A percentile compares a stretch with the other conserved stretches of the same genome.
Evolutionary conservation across 371 early-diverging fungal genomes (phyloP).

Genomic region (Nematocida displodere): DNA sequence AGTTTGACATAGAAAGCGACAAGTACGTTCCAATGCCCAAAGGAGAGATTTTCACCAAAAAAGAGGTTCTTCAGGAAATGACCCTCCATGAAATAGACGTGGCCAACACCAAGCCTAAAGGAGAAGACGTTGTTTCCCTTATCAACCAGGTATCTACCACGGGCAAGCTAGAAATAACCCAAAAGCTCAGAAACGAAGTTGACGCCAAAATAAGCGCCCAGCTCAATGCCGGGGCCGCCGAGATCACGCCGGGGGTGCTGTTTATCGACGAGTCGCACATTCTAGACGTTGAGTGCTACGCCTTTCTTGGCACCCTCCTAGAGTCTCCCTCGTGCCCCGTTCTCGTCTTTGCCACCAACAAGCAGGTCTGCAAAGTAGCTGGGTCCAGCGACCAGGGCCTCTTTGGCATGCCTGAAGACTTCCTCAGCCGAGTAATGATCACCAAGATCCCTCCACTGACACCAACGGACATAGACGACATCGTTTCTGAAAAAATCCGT

Average conservation of each 20-base stretch:
- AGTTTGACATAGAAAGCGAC: slow-evolving; percentile 63
- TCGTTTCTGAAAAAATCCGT: slow-evolving; percentile 36
- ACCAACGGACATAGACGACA: not conserved
- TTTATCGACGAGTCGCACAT: slow-evolving; percentile 59
- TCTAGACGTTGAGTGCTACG: slow-evolving; percentile 52
- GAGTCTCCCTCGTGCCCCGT: slow-evolving; percentile 49
- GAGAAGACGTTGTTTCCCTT: slow-evolving; percentile 46
- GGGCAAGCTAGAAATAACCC: slow-evolving; percentile 50
- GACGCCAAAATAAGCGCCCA: slow-evolving; percentile 43
- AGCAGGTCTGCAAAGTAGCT: not conserved
- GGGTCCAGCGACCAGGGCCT: slow-evolving; percentile 3
- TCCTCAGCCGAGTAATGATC: slow-evolving; percentile 47
- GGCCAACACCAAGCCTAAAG: slow-evolving; percentile 48
- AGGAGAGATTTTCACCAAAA: slow-evolving; percentile 54
- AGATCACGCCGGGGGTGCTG: slow-evolving; percentile 55
- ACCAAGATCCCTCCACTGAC: slow-evolving; percentile 14
- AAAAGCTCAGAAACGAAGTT: slow-evolving; percentile 52
- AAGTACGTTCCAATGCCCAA: slow-evolving; percentile 61
- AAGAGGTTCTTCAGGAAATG: slow-evolving; percentile 55
- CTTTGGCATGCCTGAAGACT: slow-evolving; percentile 48
- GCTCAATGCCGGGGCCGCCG: slow-evolving; percentile 44
- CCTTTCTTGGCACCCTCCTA: slow-evolving; percentile 45
- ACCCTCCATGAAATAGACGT: slow-evolving; percentile 59
- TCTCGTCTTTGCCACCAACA: slow-evolving; percentile 53
- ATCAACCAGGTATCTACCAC: slow-evolving; percentile 19